Conservation (phyloP, 2,329 filamentous ascomycete species). For the Colletotrichum zoysiae region DNA sequence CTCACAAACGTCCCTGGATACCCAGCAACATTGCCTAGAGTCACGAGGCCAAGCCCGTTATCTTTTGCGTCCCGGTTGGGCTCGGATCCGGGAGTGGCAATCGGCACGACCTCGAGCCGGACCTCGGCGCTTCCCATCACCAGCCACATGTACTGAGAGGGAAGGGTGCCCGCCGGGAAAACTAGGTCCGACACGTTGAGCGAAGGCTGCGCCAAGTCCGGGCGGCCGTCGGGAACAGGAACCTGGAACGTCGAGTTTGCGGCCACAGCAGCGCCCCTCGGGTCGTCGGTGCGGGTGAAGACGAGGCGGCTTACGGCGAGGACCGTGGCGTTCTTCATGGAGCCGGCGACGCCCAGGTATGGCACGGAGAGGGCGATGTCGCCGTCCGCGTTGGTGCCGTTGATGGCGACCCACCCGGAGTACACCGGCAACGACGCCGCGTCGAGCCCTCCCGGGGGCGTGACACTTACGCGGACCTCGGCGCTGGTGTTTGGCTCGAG, state of each 20-base stretch:
- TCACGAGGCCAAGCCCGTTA: conserved; percentile 29
- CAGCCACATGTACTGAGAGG: conserved; percentile 33
- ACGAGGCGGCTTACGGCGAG: conserved; percentile 16
- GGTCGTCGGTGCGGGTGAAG: conserved; percentile 31
- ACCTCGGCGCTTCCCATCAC: conserved; percentile 41
- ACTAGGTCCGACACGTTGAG: conserved; percentile 4
- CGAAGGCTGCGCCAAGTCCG: conserved; percentile 24
- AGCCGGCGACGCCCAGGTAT: conserved; percentile 33
- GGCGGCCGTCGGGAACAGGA: conserved; percentile 8
- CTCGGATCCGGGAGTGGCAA: background rate
- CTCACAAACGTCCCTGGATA: conserved; percentile 29
- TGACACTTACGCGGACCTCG: conserved; percentile 59
- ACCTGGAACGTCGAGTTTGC: conserved; percentile 36
- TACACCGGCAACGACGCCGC: conserved; percentile 54
- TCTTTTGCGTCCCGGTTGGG: conserved; percentile 1
- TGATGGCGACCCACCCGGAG: conserved; percentile 58
- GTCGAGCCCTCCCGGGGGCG: conserved; percentile 53
- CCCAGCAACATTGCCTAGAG: conserved; percentile 24
- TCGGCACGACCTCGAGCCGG: conserved; percentile 33
- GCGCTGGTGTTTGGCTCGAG: conserved; percentile 52
- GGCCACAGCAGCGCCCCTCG: background rate
- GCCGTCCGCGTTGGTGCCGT: conserved; percentile 52
- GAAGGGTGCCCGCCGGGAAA: conserved; percentile 25
- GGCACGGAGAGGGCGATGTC: conserved; percentile 21
- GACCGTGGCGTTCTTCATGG: conserved; percentile 36